Evolutionary conservation across 768 basidiomycete species (phyloP).

Genomic region (Strobilomyces dryophilus): DNA sequence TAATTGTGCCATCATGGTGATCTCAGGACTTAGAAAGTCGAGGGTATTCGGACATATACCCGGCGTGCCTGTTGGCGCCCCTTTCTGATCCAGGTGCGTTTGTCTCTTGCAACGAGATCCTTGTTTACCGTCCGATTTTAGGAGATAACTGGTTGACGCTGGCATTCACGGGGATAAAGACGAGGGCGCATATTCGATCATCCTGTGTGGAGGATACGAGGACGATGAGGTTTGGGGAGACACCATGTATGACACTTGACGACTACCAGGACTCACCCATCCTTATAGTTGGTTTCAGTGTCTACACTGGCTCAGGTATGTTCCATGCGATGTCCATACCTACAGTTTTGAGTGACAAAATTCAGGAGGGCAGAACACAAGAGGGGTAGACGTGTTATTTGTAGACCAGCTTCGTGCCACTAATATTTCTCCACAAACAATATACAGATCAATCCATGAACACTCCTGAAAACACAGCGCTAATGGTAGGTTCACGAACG

Average conservation of each 20-base stretch:
- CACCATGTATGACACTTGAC: constrained; percentile 28
- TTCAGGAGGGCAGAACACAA: constrained; percentile 20
- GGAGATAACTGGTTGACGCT: too few relatives aligned
- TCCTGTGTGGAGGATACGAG: constrained; percentile 39
- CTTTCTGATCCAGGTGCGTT: constrained; percentile 18
- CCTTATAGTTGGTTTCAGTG: constrained; percentile 20
- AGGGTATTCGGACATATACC: constrained; percentile 30
- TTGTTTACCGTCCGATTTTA: too few relatives aligned
- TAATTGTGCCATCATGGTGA: neutral
- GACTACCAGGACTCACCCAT: neutral
- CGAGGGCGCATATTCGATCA: constrained; percentile 38
- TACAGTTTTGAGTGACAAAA: neutral
- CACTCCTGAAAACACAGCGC: constrained; percentile 13
- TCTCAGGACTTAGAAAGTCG: neutral
- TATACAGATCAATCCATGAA: constrained; percentile 19
- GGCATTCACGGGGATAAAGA: constrained; percentile 37
- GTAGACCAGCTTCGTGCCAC: neutral
- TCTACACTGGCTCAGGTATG: constrained; percentile 32
- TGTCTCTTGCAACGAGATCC: neutral
- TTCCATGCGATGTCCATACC: neutral
- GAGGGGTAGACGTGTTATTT: constrained; percentile 7
- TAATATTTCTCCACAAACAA: constrained; percentile 20
- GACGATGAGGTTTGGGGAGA: constrained; percentile 38
- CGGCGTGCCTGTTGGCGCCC: constrained; percentile 15
- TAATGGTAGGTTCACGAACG: constrained; percentile 9